phyloP scores from a whole-genome alignment of 805 yeast species.

The Wickerhamiella australiensis region DNA sequence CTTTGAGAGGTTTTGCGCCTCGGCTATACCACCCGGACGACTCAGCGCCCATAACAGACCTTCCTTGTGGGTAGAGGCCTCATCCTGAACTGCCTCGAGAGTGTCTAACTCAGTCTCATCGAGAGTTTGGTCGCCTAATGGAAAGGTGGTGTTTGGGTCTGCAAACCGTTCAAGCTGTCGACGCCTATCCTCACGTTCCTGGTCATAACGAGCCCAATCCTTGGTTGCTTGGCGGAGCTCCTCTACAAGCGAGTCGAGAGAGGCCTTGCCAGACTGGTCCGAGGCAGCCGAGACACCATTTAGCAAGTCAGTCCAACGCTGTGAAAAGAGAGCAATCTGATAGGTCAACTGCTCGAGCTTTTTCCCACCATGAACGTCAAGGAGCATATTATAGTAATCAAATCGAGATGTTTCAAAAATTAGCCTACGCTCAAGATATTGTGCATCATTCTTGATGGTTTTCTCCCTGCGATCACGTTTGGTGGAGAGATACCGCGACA shows the following conservation, averaged over 20 bases:
- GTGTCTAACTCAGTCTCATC: background rate
- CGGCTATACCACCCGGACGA: conserved; percentile 28
- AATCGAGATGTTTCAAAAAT: conserved; percentile 33
- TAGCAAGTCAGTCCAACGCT: conserved; percentile 25
- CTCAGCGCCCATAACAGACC: conserved; percentile 36
- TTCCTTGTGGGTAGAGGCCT: conserved; percentile 26
- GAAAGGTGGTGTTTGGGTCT: background rate
- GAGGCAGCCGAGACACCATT: conserved; percentile 23
- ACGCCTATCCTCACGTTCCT: conserved; percentile 31
- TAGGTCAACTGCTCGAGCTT: conserved; percentile 31
- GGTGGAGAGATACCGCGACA: conserved; percentile 32
- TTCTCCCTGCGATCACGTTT: conserved; percentile 28
- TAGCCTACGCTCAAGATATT: conserved; percentile 32
- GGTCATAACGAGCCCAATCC: conserved; percentile 31
- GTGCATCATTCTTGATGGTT: conserved; percentile 29
- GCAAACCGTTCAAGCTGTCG: conserved; percentile 28
- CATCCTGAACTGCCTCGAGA: conserved; percentile 1
- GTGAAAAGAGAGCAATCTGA: conserved; percentile 30
- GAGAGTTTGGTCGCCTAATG: conserved; percentile 4
- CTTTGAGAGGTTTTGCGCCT: conserved; percentile 28
- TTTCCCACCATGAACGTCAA: conserved; percentile 34
- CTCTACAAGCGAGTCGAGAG: conserved; percentile 25
- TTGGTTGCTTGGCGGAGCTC: conserved; percentile 28
- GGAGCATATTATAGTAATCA: conserved; percentile 33
- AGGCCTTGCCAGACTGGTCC: conserved; percentile 23